phyloP scores from a whole-genome alignment of 2,329 filamentous ascomycete species.

The Colletotrichum cordylinicola region DNA sequence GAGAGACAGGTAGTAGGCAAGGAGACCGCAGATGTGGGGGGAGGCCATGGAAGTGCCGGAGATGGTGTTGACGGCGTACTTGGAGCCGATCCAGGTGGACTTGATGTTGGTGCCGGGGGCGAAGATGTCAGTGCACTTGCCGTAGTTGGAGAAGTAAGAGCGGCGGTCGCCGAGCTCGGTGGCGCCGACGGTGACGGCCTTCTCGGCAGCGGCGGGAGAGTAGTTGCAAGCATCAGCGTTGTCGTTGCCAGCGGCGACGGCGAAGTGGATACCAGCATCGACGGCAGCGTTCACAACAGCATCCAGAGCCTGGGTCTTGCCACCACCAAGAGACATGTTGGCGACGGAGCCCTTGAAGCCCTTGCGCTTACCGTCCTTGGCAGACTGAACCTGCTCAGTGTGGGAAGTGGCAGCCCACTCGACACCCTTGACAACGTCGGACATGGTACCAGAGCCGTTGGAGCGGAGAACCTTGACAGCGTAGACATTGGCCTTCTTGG shows the following conservation, averaged over 20 bases:
- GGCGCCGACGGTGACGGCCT: conserved; percentile 95
- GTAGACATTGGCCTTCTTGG: conserved; percentile 97
- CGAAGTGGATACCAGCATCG: conserved; percentile 91
- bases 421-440: conserved; percentile 97
- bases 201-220: conserved; percentile 90
- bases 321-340: conserved; percentile 99
- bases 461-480: conserved; percentile 98
- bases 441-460: conserved; percentile 98
- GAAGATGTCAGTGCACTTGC: conserved; percentile 99
- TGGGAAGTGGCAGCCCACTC: conserved; percentile 90
- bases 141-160: conserved; percentile 99
- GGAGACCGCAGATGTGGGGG: conserved; percentile 92
- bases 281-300: conserved; percentile 94
- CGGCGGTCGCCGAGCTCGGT: conserved; percentile 93
- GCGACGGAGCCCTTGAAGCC: conserved; percentile 98
- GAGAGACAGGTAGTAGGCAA: conserved; percentile 97
- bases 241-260: conserved; percentile 97
- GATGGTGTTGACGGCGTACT: conserved; percentile 97
- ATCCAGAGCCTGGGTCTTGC: conserved; percentile 93
- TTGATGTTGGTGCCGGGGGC: conserved; percentile 95
- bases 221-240: conserved; percentile 99
- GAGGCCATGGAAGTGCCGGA: conserved; percentile 99
- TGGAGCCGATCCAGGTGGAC: conserved; percentile 98
- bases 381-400: conserved; percentile 73
- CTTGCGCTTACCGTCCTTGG: conserved; percentile 90